Conservation (phyloP, 441 rosid genomes). For the Pelargonium cotyledonis region DNA sequence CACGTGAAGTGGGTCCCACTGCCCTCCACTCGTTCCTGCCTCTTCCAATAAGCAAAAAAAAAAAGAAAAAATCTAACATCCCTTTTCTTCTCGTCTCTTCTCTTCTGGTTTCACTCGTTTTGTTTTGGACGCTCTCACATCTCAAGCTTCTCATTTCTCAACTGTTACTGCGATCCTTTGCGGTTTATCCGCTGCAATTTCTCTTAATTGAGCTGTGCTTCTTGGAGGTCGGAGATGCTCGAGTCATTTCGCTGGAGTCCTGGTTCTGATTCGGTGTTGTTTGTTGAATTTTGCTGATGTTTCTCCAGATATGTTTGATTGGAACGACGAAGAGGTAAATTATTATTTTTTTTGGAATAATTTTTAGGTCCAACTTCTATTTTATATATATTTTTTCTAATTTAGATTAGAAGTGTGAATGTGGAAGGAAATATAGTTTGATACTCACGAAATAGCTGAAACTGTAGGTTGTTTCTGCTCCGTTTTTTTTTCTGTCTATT, state of each 20-base stretch:
- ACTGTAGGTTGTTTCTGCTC: not conserved
- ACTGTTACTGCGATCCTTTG: not conserved
- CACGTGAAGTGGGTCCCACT: slow-evolving; percentile 6
- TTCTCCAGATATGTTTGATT: slow-evolving; percentile 82
- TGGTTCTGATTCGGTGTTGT: not conserved
- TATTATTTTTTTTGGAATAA: not conserved
- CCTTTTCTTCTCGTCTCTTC: not conserved
- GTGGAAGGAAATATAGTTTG: not conserved
- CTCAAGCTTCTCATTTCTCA: too few relatives aligned
- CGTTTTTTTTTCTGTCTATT: not conserved
- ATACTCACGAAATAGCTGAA: not conserved
- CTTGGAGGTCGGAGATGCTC: not conserved
- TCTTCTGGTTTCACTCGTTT: not conserved
- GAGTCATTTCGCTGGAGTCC: not conserved
- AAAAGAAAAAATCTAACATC: not conserved
- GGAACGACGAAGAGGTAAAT: slow-evolving; percentile 97
- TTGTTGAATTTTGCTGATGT: slow-evolving; percentile 1
- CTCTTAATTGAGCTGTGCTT: not conserved
- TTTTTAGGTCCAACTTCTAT: not conserved
- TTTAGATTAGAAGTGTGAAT: not conserved
- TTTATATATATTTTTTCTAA: not conserved
- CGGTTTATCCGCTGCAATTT: not conserved
- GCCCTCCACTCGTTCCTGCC: not conserved
- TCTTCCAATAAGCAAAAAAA: not conserved
- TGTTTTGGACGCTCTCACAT: too few relatives aligned